Conservation (phyloP, 2,329 filamentous ascomycete genomes). For the Fusarium sp. region DNA sequence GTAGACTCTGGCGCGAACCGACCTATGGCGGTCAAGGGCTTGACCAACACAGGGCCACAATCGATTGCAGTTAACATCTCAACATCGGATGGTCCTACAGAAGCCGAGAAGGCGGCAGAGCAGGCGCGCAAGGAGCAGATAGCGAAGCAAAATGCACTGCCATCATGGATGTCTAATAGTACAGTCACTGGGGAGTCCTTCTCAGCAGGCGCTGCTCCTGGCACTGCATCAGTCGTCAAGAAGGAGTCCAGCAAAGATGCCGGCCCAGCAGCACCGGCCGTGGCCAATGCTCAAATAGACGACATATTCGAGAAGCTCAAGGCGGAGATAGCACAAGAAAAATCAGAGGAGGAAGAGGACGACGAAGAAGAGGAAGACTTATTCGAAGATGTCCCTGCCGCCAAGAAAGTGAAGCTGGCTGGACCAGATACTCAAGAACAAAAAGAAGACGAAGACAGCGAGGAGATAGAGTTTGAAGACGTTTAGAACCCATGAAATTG, state of each 20-base stretch:
- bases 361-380: constrained; percentile 52
- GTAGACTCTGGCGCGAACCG: constrained; percentile 64
- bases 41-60: constrained; percentile 73
- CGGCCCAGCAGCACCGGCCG: constrained; percentile 53
- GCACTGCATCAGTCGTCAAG: constrained; percentile 41
- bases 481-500: constrained; percentile 48
- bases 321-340: constrained; percentile 61
- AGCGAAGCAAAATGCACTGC: constrained; percentile 75
- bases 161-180: constrained; percentile 76
- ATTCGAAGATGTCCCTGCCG: constrained; percentile 62
- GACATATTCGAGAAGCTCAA: constrained; percentile 75
- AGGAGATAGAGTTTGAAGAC: constrained; percentile 69
- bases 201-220: constrained; percentile 46
- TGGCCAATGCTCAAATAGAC: constrained; percentile 68
- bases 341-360: constrained; percentile 54
- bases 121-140: constrained; percentile 72
- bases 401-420: constrained; percentile 71
- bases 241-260: constrained; percentile 60
- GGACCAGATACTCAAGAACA: constrained; percentile 44
- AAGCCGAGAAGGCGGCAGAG: constrained; percentile 74
- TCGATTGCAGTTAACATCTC: constrained; percentile 77
- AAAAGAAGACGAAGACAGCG: constrained; percentile 57
- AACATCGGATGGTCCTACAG: constrained; percentile 71
- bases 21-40: constrained; percentile 75
- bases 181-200: constrained; percentile 75